Evolutionary conservation across 192 early-diverging fungal species (phyloP), one percentile per base, ranked within the genome.

Genomic region (Umbelopsis sp.): DNA sequence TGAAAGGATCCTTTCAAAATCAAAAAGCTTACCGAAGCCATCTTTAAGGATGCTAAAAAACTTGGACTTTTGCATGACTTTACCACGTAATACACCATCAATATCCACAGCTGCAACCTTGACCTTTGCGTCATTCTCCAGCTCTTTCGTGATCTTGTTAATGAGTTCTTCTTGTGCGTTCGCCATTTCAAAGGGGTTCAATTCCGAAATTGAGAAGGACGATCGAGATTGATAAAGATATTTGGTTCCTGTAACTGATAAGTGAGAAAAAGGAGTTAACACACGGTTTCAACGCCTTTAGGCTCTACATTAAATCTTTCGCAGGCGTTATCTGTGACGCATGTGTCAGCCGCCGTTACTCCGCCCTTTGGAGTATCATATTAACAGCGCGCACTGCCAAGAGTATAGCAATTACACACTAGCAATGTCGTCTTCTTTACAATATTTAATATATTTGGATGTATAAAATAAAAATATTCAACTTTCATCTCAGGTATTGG

Each of bases 71-170:
- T 68, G 71, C 74, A 94, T 83, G 45, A 91, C 77, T 66, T 94
- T 94, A 14, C 93, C 93, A 21, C 90, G 83, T 25, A 91, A 71
- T 32, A 91, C 82, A 45, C 91, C 91, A 65, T 93, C 91, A 44
- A 91, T 88, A 80, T 93, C 91, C 10, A 86, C 80, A n/a, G 82
- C 89, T 7, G 91, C 88, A 17, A 93, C 83, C 36, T 89, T 87
- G 54, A 89, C 83, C 20, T 77, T 73, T 29, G 71, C 56, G 59
- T 89, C 87, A 25, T 83, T 47, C 34, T 66, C 68, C 21, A 88
- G 75, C 5, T 62, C 56, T 20, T 62, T 9, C 12, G 56, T 62
- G 31, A 62, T 32, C 11, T 62, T 29, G 11, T 12, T 17, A 17
- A 62, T 62, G 25, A 62, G 31, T 62, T 62, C 31, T 6, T 62